Evolutionary conservation across 2,329 filamentous ascomycete species (phyloP).

Genomic region (Geoglossum cookeanum): DNA sequence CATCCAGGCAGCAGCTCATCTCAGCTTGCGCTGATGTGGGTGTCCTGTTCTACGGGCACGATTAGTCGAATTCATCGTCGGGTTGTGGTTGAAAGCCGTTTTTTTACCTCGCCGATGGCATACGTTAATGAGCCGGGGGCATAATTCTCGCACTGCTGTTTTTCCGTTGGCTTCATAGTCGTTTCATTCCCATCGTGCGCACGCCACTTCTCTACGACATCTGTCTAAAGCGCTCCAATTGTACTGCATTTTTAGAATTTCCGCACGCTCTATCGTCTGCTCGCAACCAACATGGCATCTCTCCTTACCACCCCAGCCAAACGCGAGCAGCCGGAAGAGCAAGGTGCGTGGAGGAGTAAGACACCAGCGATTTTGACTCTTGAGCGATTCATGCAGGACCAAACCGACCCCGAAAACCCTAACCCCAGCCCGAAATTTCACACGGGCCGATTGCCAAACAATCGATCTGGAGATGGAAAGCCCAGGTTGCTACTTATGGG

Average conservation of each 20-base stretch:
- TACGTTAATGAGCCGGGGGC: neutral
- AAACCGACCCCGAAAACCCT: conserved; percentile 1
- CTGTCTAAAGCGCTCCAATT: neutral
- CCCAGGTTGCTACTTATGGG: conserved; percentile 88
- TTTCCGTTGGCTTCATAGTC: neutral
- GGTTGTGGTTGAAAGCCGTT: neutral
- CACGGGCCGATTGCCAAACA: conserved; percentile 19
- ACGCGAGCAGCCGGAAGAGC: neutral
- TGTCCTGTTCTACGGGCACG: neutral
- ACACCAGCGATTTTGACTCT: conserved; percentile 3
- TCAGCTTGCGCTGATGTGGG: neutral
- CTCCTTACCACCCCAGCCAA: conserved; percentile 2
- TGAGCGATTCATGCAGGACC: conserved; percentile 5
- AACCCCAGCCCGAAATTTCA: conserved; percentile 5
- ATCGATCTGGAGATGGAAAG: conserved; percentile 41
- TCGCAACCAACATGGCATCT: conserved; percentile 3
- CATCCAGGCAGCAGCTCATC: neutral
- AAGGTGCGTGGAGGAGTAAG: neutral
- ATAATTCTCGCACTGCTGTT: neutral
- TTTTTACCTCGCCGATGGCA: neutral
- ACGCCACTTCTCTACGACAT: neutral
- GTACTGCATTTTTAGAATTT: neutral
- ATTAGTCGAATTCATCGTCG: neutral
- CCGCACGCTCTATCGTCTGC: neutral
- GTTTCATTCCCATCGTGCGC: neutral